Evolutionary conservation across 768 basidiomycete species (phyloP), one percentile per base, ranked within the genome.

Genomic region (Boletus eberwhitei): DNA sequence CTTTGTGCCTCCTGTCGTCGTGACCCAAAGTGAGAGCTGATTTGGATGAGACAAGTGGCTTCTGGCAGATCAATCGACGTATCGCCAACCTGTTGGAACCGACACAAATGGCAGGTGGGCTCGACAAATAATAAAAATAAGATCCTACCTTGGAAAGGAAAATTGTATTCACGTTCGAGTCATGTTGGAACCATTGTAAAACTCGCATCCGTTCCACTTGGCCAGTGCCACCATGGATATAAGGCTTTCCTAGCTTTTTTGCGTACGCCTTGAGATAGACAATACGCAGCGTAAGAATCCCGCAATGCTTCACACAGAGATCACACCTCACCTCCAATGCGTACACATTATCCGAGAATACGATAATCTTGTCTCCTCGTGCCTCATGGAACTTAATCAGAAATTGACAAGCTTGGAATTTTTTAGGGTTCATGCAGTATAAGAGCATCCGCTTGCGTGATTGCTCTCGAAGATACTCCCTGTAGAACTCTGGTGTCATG

Each of bases 361-460:
- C 97, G 58, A 99, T 99, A 61, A 98, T 92, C 75, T 99, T 99
- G 74, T 99, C 97, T 8, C 97, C 97, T 61, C 97, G 82, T 62
- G 88, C 87, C 74, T 99, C 97, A 68, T 99, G 97, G 62, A 94
- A 98, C 66, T 94, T 91, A 76, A 99, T 98, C 59, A 99, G 77
- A 71, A 97, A 99, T 65, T 99, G 97, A 69, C 96, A 98, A 16
- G 96, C 93, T 72, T 99, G 97, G 72, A 99, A 98, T 77, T 99
- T 99, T 68, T 90, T 93, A 14, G 97, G 97, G 67, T 99, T 99
- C 97, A 98, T 99, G 80, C 93, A 98, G 68, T 98, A 98, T 8
- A 99, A 77, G 39, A 99, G 78, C 85, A 97, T 97, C 60, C 91
- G 86, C 71, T 96, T 94, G 55, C 97, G 82, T 34, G 91, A 90